Conservation (phyloP, 306 rosid genomes). For the Cicer chorassanicum region DNA sequence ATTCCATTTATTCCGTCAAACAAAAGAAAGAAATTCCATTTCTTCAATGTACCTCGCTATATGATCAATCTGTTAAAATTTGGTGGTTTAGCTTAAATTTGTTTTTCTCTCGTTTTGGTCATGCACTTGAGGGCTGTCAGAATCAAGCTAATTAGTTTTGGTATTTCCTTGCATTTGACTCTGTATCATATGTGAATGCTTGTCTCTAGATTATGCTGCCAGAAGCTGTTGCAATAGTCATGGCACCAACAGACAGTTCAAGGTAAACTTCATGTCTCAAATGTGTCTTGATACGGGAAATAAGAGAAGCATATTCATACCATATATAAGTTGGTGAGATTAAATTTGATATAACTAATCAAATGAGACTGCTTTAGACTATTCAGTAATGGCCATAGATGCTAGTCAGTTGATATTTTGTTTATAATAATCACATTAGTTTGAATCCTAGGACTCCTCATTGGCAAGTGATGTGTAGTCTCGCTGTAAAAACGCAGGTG, state of each 20-base stretch:
- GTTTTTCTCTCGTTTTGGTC: conserved; percentile 10
- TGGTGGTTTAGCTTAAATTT: conserved; percentile 38
- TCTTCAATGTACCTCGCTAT: conserved; percentile 11
- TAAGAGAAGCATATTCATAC: conserved; percentile 24
- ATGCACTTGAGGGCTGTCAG: background rate
- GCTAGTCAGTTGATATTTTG: conserved; percentile 3
- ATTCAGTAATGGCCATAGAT: conserved; percentile 2
- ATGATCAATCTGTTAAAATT: conserved; percentile 5
- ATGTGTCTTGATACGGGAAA: conserved; percentile 31
- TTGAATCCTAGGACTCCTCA: conserved; percentile 24
- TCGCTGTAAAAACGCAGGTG: background rate
- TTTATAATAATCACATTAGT: conserved; percentile 13
- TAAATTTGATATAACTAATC: conserved; percentile 19
- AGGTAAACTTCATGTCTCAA: conserved; percentile 61
- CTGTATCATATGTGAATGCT: conserved; percentile 42
- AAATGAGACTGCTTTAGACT: conserved; percentile 19
- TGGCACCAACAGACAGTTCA: conserved; percentile 87
- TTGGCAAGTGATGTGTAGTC: background rate
- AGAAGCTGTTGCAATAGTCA: conserved; percentile 95
- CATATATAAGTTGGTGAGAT: conserved; percentile 9
- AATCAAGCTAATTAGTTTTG: conserved; percentile 21
- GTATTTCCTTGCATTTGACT: conserved; percentile 12
- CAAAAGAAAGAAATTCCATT: background rate
- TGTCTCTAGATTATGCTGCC: conserved; percentile 88
- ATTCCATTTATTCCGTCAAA: background rate